Evolutionary conservation across 2,329 filamentous ascomycete species (phyloP).

Genomic region (Mariannaea elegans): DNA sequence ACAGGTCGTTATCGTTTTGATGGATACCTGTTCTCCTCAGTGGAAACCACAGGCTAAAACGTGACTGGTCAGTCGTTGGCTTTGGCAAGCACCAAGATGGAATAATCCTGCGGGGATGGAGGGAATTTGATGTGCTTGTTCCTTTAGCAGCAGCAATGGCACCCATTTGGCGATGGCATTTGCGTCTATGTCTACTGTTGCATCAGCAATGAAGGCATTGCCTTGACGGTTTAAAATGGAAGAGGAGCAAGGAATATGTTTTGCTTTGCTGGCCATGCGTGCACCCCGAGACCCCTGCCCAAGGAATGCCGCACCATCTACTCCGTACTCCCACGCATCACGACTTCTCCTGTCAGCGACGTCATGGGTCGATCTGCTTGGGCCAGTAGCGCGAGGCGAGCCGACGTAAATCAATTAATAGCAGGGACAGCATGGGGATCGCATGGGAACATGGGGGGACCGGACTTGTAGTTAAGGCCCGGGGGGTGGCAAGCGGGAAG

Average conservation of each 20-base stretch:
- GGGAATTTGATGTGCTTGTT: conserved; percentile 16
- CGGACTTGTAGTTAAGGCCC: background rate
- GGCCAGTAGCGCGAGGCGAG: background rate
- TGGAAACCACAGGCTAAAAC: conserved; percentile 13
- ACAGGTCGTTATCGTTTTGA: conserved; percentile 6
- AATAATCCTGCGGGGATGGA: conserved; percentile 13
- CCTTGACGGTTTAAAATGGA: background rate
- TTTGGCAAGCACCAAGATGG: conserved; percentile 16
- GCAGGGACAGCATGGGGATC: conserved; percentile 14
- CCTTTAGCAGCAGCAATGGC: conserved; percentile 12
- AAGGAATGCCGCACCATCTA: conserved; percentile 9
- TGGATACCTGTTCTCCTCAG: conserved; percentile 9
- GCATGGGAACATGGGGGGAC: conserved; percentile 22
- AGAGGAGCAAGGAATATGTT: background rate
- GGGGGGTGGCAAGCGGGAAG: conserved; percentile 10
- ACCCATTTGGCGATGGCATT: background rate
- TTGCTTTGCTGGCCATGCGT: conserved; percentile 25
- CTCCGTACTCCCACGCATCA: background rate
- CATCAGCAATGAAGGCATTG: conserved; percentile 2
- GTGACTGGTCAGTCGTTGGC: conserved; percentile 19
- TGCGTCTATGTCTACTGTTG: background rate
- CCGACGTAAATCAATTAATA: background rate
- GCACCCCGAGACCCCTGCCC: conserved; percentile 10
- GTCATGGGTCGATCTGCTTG: conserved; percentile 27
- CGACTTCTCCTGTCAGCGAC: conserved; percentile 15